A percentile compares a stretch with the other conserved stretches of the same genome.
Conservation (phyloP, 106 monocot genomes). For the Amphibolis antarctica region DNA sequence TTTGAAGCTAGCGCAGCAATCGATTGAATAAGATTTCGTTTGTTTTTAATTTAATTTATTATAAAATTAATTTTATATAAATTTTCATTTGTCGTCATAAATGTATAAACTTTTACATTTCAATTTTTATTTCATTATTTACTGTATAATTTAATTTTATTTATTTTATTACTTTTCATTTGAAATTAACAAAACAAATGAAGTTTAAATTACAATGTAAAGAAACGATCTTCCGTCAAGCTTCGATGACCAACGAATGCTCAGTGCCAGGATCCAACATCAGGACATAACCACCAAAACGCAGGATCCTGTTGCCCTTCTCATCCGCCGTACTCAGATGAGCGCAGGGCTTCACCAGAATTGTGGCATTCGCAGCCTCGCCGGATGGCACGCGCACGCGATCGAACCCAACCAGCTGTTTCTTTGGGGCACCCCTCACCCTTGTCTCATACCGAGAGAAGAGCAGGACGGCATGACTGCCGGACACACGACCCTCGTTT, state of each 20-base stretch:
- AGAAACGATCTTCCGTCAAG: neutral
- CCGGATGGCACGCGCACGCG: constrained; percentile 13
- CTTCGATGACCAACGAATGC: neutral
- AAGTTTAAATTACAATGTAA: no score
- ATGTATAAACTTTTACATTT: no score
- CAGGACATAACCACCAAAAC: constrained; percentile 48
- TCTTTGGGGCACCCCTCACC: constrained; percentile 8
- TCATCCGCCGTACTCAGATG: constrained; percentile 26
- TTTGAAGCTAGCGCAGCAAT: no score
- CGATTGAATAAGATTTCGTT: no score
- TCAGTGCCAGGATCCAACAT: constrained; percentile 25
- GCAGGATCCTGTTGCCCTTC: constrained; percentile 31
- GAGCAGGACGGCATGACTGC: constrained; percentile 15
- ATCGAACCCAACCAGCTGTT: constrained; percentile 30
- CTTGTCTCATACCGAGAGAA: constrained; percentile 3
- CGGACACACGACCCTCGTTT: constrained; percentile 10
- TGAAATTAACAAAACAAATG: no score
- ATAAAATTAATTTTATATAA: no score
- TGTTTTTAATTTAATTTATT: no score
- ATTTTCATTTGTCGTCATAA: no score
- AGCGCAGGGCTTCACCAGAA: constrained; percentile 19
- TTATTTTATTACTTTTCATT: no score
- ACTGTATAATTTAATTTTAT: no score
- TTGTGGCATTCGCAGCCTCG: neutral
- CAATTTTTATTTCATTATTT: no score